Evolutionary conservation across 106 monocot species (phyloP).

Genomic region (Amphibolis antarctica): DNA sequence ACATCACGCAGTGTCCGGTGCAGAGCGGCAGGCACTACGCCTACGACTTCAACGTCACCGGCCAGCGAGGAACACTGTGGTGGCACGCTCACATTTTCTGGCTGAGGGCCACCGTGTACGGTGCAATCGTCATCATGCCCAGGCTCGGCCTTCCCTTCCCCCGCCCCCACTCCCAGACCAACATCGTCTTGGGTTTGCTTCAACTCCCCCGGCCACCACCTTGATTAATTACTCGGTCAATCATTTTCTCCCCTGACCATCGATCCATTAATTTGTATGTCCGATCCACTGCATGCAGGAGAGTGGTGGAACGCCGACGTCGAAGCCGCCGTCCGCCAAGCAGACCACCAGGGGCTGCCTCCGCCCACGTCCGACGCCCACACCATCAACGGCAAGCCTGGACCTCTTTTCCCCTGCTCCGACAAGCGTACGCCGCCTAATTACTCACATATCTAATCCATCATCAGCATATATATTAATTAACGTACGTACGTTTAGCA

Average conservation of each 20-base stretch:
- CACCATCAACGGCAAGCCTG: constrained; percentile 29
- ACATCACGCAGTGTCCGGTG: constrained; percentile 74
- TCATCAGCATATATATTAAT: no score
- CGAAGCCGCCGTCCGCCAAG: constrained; percentile 21
- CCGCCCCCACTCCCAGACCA: constrained; percentile 34
- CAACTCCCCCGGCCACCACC: no score
- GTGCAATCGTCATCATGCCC: constrained; percentile 56
- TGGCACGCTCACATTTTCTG: constrained; percentile 67
- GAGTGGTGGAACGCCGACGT: constrained; percentile 34
- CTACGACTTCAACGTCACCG: constrained; percentile 58
- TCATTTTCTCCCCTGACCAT: background rate
- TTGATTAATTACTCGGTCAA: no score
- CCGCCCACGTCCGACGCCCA: constrained; percentile 24
- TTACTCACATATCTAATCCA: background rate
- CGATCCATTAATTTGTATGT: background rate
- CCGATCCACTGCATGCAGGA: no score
- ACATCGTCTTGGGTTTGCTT: constrained; percentile 32
- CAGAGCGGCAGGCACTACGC: constrained; percentile 34
- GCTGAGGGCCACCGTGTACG: constrained; percentile 49
- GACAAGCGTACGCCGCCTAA: background rate
- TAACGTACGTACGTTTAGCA: no score
- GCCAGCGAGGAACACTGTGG: constrained; percentile 52
- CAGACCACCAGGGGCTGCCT: constrained; percentile 10
- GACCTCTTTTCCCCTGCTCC: constrained; percentile 12
- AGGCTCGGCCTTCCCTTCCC: constrained; percentile 40